Evolutionary conservation across 352 stramenopile genomes (phyloP).

Genomic region (Phytophthora hybrid): DNA sequence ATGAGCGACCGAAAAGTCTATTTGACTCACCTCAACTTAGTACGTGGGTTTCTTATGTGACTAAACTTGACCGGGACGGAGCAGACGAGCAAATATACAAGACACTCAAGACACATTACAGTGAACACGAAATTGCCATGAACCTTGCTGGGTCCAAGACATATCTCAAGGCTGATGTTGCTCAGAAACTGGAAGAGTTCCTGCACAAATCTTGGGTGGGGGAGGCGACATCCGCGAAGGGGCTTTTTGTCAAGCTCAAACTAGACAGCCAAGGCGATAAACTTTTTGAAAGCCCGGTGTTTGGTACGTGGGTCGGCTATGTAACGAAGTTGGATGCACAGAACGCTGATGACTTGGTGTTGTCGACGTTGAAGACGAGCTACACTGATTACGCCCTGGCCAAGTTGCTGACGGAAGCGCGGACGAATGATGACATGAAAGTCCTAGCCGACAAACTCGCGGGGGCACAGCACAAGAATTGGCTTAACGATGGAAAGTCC

Average conservation of each 20-base stretch:
- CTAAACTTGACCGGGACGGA: neutral
- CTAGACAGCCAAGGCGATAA: neutral
- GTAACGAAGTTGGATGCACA: neutral
- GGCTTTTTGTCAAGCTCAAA: neutral
- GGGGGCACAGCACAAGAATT: neutral
- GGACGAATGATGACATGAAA: neutral
- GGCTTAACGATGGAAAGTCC: neutral
- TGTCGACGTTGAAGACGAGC: neutral
- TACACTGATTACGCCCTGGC: neutral
- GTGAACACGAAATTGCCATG: neutral
- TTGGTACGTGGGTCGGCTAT: neutral
- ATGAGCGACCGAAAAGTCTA: neutral
- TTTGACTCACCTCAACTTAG: neutral
- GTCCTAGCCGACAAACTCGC: neutral
- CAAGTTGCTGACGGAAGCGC: neutral
- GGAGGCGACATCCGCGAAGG: neutral
- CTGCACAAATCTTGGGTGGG: neutral
- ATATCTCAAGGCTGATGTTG: neutral
- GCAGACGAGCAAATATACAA: neutral
- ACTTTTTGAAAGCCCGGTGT: neutral
- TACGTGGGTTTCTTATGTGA: neutral
- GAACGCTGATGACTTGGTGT: neutral
- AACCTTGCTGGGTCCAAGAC: neutral
- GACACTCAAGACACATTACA: neutral
- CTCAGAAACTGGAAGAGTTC: neutral